Base-by-base conservation (phyloP, 1,284 basidiomycete genomes). In the Neolentinus lepideus region DNA sequence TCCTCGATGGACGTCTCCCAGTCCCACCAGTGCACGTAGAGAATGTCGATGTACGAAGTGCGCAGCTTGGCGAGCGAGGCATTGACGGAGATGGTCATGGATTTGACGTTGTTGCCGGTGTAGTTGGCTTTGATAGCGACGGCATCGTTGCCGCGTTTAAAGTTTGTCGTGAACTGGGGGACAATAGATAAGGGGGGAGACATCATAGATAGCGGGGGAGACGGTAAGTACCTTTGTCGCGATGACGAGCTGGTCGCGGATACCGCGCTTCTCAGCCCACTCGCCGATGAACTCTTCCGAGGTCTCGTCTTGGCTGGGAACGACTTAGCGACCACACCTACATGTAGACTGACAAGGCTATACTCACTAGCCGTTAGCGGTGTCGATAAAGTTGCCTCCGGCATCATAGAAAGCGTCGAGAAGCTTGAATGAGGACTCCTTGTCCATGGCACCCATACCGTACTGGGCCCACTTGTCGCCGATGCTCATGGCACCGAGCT, bases 11-110 rank as follows among this genome's bases (percentile, higher is more conserved):
- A 73, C 11, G 81, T 80, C 11, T 73, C 69, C 59, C 62, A 81
- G 63, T 81, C 77, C 76, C 75, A 79, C 72, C 74, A 80, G 64
- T 81, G 80, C 14, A 81, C 64, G 65, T 82, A 83, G 26, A 78
- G 63, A 24, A 80, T 69, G 59, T 81, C 79, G 61, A 81, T 74
- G 59, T 82, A 85, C 36, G 65, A 62, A 11, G 83, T 84, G 24
- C 79, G 72, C 6, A 84, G 72, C 61, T 81, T 84, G 65, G 78
- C 77, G 56, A 84, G 70, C 22, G 77, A 78, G 1, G 64, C 73
- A 25, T 71, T 68, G 35, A 82, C 67, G 45, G 74, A 75, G 35
- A 76, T 45, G 54, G 74, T 71, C 57, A 83, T 56, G 0, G 74
- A 71, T 60, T 80, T 79, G 54, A 64, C 48, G 55, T 69, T 74